Conservation (phyloP, 805 yeast species). For the Metschnikowia aberdeeniae region DNA sequence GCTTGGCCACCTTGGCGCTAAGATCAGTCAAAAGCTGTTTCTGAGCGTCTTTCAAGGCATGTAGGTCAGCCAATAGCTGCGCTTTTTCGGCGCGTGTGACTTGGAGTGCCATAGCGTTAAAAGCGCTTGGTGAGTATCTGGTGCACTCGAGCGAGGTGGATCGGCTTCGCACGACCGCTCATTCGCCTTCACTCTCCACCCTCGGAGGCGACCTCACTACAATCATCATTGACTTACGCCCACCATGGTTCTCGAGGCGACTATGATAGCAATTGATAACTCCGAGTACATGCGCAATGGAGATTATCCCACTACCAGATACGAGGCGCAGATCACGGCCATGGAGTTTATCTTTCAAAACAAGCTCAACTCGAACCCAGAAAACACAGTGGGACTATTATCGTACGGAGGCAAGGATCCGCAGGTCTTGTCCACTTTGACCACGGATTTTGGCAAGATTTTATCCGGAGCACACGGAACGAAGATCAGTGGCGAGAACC, state of each 20-base stretch:
- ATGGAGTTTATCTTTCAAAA: constrained; percentile 82
- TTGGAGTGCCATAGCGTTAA: background rate
- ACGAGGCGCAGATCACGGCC: constrained; percentile 88
- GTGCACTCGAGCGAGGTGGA: background rate
- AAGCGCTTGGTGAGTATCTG: background rate
- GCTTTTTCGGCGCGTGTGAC: constrained; percentile 31
- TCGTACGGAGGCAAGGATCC: constrained; percentile 85
- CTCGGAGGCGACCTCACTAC: background rate
- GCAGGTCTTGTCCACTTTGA: constrained; percentile 81
- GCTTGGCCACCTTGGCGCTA: constrained; percentile 21
- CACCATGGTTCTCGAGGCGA: constrained; percentile 90
- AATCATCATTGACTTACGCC: background rate
- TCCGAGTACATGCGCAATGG: constrained; percentile 96
- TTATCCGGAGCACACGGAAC: constrained; percentile 80
- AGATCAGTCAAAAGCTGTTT: constrained; percentile 23
- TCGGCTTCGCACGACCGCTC: constrained; percentile 5
- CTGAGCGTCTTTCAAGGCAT: constrained; percentile 20
- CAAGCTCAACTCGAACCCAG: constrained; percentile 87
- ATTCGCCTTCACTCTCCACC: constrained; percentile 8
- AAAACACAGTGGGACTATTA: constrained; percentile 87
- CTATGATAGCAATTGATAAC: constrained; percentile 92
- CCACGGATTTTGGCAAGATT: constrained; percentile 82
- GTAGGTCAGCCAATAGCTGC: constrained; percentile 28
- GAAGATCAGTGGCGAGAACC: constrained; percentile 60
- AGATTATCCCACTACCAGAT: constrained; percentile 83